These are phyloP conservation scores for Metschnikowia bowlesiae DNA, from an alignment of 805 yeast species.

Conservation along the genomic window DNA sequence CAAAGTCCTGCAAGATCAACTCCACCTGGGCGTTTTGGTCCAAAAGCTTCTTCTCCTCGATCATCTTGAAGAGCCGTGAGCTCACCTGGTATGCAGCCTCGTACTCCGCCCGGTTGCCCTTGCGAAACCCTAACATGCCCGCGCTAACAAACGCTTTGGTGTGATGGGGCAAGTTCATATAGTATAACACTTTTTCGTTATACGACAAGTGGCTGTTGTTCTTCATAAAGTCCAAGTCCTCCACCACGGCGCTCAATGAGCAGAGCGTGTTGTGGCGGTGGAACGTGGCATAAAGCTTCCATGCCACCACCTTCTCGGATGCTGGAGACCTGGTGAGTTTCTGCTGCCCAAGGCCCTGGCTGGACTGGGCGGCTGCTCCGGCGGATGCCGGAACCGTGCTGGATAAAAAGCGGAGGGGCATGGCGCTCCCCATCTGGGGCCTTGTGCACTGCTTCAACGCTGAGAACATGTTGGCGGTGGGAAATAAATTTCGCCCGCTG, in stretches of 20 bases:
- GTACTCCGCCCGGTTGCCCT: constrained; percentile 85
- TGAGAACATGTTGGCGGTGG: not conserved
- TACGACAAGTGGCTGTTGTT: constrained; percentile 54
- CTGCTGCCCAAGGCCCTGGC: not conserved
- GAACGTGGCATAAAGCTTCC: constrained; percentile 73
- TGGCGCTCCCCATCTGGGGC: not conserved
- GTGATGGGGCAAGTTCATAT: constrained; percentile 74
- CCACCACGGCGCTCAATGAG: constrained; percentile 67
- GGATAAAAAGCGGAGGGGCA: not conserved
- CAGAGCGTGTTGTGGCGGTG: constrained; percentile 79
- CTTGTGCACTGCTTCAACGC: not conserved
- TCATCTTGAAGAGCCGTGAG: constrained; percentile 63
- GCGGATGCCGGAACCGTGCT: not conserved
- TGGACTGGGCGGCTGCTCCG: not conserved
- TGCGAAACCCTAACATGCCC: constrained; percentile 85
- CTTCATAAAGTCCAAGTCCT: constrained; percentile 54
- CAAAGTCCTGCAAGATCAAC: constrained; percentile 73
- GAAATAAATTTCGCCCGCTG: constrained; percentile 1
- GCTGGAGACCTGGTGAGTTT: not conserved
- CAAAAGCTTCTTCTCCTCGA: constrained; percentile 57
- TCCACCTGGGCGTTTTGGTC: constrained; percentile 60
- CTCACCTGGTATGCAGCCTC: constrained; percentile 90
- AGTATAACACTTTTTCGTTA: constrained; percentile 71
- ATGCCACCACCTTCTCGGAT: constrained; percentile 46
- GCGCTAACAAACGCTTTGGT: constrained; percentile 66